These are phyloP conservation scores for Tuber calosporum DNA, from an alignment of 495 filamentous ascomycete species.

Conservation along the genomic window DNA sequence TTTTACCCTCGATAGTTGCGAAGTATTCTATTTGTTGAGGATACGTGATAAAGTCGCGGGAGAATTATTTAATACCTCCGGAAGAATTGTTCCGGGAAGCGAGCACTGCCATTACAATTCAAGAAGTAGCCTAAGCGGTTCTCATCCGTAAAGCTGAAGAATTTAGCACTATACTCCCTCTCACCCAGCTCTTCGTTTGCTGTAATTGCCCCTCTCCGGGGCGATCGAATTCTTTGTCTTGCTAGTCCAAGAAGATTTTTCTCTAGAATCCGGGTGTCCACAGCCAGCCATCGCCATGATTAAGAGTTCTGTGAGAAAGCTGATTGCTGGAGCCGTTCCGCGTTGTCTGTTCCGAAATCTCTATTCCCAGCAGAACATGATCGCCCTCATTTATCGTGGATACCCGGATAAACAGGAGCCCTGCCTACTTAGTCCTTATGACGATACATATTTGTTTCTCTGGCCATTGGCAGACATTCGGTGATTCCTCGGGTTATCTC, in stretches of 20 bases:
- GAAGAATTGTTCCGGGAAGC: constrained; percentile 52
- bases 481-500: not conserved
- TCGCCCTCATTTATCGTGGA: not conserved
- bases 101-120: constrained; percentile 51
- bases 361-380: not conserved
- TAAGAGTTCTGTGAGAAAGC: not conserved
- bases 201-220: constrained; percentile 54
- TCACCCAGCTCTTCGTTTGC: not conserved
- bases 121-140: constrained; percentile 56
- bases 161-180: not conserved
- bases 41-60: not conserved
- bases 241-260: constrained; percentile 4
- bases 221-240: constrained; percentile 51
- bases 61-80: constrained; percentile 42
- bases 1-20: constrained; percentile 57
- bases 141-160: constrained; percentile 60
- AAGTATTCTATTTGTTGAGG: constrained; percentile 42
- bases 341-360: not conserved
- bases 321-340: not conserved
- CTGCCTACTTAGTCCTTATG: not conserved
- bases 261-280: not conserved
- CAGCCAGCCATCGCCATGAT: not conserved
- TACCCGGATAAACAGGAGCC: not conserved
- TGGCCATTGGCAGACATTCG: not conserved
- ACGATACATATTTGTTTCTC: not conserved